These are phyloP conservation scores for Globisporangium canariense DNA, from an alignment of 352 stramenopile genomes.

Conservation along the genomic window DNA sequence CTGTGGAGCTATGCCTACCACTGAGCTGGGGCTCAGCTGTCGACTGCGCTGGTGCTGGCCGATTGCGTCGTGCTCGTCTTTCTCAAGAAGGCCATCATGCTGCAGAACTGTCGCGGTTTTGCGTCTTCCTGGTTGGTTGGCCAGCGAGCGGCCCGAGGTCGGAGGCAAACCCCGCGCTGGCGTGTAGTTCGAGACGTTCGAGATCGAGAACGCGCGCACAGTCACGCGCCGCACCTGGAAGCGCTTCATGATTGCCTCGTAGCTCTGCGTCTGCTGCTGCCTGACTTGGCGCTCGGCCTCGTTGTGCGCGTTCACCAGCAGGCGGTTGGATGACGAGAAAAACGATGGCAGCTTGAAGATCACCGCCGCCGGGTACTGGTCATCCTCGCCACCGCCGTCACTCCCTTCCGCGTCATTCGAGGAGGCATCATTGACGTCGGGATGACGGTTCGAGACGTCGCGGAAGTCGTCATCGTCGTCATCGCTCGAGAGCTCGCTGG, in stretches of 20 bases:
- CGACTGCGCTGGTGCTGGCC: background rate
- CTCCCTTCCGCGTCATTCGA: background rate
- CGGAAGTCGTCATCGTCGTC: background rate
- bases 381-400: background rate
- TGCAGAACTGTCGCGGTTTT: background rate
- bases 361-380: background rate
- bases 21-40: background rate
- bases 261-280: constrained; percentile 3
- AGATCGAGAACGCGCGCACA: constrained; percentile 4
- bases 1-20: background rate
- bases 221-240: constrained; percentile 7
- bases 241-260: constrained; percentile 7
- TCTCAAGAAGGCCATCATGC: background rate
- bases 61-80: background rate
- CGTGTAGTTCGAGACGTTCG: background rate
- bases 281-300: constrained; percentile 2
- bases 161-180: background rate
- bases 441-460: background rate
- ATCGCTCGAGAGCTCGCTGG: background rate
- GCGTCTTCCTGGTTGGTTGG: background rate
- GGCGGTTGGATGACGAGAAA: background rate
- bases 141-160: background rate
- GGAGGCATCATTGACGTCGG: background rate
- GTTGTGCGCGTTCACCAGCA: background rate
- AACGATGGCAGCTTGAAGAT: constrained; percentile 1